These are phyloP conservation scores for Benincasa hispida DNA, from an alignment of 306 rosid species.

Conservation along the genomic window DNA sequence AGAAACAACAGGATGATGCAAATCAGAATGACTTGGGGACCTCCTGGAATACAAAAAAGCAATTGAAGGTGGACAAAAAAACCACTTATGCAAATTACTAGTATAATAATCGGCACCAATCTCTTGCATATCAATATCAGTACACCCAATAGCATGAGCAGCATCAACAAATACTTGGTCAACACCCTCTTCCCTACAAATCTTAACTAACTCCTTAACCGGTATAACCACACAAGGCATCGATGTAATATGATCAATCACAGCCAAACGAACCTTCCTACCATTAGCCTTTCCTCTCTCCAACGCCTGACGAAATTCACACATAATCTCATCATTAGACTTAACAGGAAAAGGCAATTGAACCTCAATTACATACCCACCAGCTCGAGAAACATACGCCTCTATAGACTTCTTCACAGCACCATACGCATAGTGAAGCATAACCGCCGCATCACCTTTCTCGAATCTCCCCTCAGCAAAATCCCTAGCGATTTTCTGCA, in stretches of 20 bases:
- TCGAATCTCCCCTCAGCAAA: slow-evolving; percentile 57
- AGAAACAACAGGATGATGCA: slow-evolving; percentile 96
- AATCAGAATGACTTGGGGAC: slow-evolving; percentile 24
- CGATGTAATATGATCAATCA: slow-evolving; percentile 88
- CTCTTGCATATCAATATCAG: slow-evolving; percentile 68
- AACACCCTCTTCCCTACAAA: slow-evolving; percentile 94
- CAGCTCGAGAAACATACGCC: slow-evolving; percentile 80
- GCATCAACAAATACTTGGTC: slow-evolving; percentile 87
- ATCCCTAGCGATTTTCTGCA: slow-evolving; percentile 68
- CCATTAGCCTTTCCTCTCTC: slow-evolving; percentile 64
- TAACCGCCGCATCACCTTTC: slow-evolving; percentile 60
- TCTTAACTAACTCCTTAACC: slow-evolving; percentile 59
- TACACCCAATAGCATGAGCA: slow-evolving; percentile 92
- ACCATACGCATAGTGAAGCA: slow-evolving; percentile 92
- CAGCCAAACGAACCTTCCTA: slow-evolving; percentile 64
- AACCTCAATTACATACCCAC: slow-evolving; percentile 75
- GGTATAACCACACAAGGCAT: slow-evolving; percentile 93
- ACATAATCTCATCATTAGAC: slow-evolving; percentile 54
- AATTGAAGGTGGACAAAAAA: slow-evolving; percentile 88
- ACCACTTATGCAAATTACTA: slow-evolving; percentile 93
- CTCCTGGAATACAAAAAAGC: slow-evolving; percentile 61
- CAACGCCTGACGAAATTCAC: slow-evolving; percentile 60
- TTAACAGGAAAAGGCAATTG: slow-evolving; percentile 74
- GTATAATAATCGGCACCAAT: slow-evolving; percentile 97
- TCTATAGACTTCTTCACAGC: slow-evolving; percentile 83